Evolutionary conservation across 164 flowering plant species (phyloP).

Genomic region (Dillenia suffruticosa): DNA sequence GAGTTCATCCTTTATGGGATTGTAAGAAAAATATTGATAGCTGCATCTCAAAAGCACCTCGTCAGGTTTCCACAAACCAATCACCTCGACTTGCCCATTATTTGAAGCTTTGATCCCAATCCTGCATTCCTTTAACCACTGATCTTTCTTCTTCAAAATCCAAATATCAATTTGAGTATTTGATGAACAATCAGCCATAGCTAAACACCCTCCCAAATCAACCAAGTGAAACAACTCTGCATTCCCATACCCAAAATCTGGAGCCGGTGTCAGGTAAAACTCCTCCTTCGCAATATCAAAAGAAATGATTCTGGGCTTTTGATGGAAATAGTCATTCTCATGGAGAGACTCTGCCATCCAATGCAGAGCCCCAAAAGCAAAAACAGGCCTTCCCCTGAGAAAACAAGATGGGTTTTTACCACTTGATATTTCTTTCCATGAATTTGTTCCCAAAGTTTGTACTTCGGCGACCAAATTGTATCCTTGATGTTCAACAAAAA

Average conservation of each 20-base stretch:
- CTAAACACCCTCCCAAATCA: conserved; percentile 3
- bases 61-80: not conserved
- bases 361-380: conserved; percentile 4
- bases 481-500: not conserved
- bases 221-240: not conserved
- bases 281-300: conserved; percentile 5
- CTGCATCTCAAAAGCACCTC: conserved; percentile 4
- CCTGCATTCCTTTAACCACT: conserved; percentile 1
- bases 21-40: not conserved
- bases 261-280: not conserved
- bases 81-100: not conserved
- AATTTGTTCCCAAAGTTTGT: conserved; percentile 2
- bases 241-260: not conserved
- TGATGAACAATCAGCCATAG: conserved; percentile 1
- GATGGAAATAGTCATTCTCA: not conserved
- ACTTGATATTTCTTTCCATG: not conserved
- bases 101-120: not conserved
- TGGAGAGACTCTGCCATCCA: conserved; percentile 1
- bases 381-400: conserved; percentile 1
- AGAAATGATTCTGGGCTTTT: not conserved
- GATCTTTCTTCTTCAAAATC: conserved; percentile 10
- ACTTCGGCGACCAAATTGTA: not conserved
- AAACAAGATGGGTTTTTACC: not conserved
- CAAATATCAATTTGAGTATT: conserved; percentile 8
- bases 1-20: conserved; percentile 2